phyloP scores from a whole-genome alignment of 495 filamentous ascomycete genomes.

The Neurospora terricola region DNA sequence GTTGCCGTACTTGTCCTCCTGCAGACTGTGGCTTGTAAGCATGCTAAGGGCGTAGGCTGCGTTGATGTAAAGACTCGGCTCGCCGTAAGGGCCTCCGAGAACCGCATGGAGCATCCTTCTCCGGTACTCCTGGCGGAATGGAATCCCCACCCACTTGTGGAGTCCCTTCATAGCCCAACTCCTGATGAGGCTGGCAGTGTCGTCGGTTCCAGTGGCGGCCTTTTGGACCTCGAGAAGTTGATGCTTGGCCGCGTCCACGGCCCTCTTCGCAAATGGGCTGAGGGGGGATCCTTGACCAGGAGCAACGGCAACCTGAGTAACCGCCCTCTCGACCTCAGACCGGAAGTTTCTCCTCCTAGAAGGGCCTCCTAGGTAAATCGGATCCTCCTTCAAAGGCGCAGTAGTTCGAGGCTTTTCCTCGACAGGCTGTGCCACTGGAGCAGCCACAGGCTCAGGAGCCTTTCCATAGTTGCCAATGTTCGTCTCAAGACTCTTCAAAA shows the following conservation, averaged over 20 bases:
- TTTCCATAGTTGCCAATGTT: conserved; percentile 52
- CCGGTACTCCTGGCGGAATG: conserved; percentile 61
- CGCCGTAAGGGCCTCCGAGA: conserved; percentile 57
- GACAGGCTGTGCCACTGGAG: conserved; percentile 18
- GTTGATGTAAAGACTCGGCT: conserved; percentile 54
- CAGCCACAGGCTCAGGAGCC: conserved; percentile 26
- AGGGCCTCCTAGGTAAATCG: conserved; percentile 45
- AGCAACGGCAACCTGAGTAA: conserved; percentile 46
- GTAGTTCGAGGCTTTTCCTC: conserved; percentile 21
- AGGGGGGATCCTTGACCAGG: conserved; percentile 45
- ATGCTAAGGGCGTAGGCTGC: conserved; percentile 58
- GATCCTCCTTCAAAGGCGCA: conserved; percentile 45
- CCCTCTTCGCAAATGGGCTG: conserved; percentile 30
- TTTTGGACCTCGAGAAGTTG: conserved; percentile 36
- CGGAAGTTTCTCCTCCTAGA: conserved; percentile 33
- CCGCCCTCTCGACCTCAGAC: conserved; percentile 39
- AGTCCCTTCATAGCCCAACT: conserved; percentile 27
- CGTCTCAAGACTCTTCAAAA: conserved; percentile 54
- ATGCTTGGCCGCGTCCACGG: conserved; percentile 22
- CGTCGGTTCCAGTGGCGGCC: conserved; percentile 29
- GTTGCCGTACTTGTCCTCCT: conserved; percentile 79
- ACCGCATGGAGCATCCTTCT: conserved; percentile 52
- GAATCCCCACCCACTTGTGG: conserved; percentile 48
- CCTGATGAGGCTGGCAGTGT: conserved; percentile 28
- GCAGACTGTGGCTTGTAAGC: conserved; percentile 60